Evolutionary conservation across 2,329 filamentous ascomycete species (phyloP).

Genomic region (Neocucurbitaria cava): DNA sequence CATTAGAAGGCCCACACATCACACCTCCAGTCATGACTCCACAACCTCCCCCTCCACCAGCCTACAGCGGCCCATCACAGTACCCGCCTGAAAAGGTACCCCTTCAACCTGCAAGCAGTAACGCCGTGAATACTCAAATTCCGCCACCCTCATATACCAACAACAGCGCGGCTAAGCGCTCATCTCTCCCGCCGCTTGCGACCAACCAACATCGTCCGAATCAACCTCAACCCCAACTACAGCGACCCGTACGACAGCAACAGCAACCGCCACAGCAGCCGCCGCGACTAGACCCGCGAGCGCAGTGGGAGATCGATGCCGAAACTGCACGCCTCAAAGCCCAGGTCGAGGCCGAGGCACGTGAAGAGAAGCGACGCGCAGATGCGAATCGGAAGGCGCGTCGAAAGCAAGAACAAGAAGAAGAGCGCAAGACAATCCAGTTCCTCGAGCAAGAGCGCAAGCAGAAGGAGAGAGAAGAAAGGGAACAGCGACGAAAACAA

Average conservation of each 20-base stretch:
- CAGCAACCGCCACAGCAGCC: constrained; percentile 36
- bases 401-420: constrained; percentile 64
- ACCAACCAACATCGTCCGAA: constrained; percentile 27
- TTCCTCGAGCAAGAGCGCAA: constrained; percentile 52
- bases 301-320: constrained; percentile 60
- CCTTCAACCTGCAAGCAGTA: constrained; percentile 18
- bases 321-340: constrained; percentile 57
- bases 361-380: constrained; percentile 55
- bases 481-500: constrained; percentile 62
- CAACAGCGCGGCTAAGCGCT: constrained; percentile 31
- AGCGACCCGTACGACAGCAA: constrained; percentile 10
- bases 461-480: constrained; percentile 71
- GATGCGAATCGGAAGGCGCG: constrained; percentile 60
- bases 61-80: constrained; percentile 29
- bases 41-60: constrained; percentile 35
- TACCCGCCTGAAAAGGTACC: constrained; percentile 30
- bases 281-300: constrained; percentile 56
- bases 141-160: constrained; percentile 22
- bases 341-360: constrained; percentile 53
- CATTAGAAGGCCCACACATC: constrained; percentile 32
- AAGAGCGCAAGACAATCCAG: constrained; percentile 51
- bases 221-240: constrained; percentile 10
- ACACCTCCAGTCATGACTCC: constrained; percentile 45
- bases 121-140: constrained; percentile 22
- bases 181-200: constrained; percentile 38